Evolutionary conservation across 1,284 basidiomycete species (phyloP), one percentile per base, ranked within the genome.

Genomic region (Ustilago trichophora): DNA sequence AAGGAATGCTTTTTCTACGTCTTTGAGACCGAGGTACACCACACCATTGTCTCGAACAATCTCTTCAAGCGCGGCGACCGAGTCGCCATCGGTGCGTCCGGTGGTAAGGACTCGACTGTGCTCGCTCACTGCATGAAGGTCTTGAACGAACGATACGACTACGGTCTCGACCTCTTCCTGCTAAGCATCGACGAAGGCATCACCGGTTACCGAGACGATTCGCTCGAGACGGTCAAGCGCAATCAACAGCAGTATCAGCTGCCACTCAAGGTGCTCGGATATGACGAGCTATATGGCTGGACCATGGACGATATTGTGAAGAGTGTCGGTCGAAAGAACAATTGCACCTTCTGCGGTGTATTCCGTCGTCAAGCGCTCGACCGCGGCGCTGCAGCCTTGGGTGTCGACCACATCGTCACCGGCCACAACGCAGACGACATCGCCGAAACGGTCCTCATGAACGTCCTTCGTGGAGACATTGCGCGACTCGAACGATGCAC

Each of bases 391-490:
- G 88, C 91, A 2, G 87, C 89, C 76, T 84, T 99, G 27, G 86
- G 88, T 25, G 93, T 98, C 8, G 93, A 98, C 75, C 96, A 99
- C 79, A 98, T 99, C 62, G 94, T 99, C 3, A 99, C 95, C 0
- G 95, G 95, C 0, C 95, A 99, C 83, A 99, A 99, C 80, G 95
- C 95, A 29, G 95, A 99, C 77, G 95, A 99, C 82, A 94, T 98
- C 40, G 95, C 95, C 8, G 95, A 99, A 84, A 99, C 95, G 0
- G 91, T 99, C 0, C 83, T 99, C 15, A 98, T 99, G 95, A 99
- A 99, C 79, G 94, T 98, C 57, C 93, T 99, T 87, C 88, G 95
- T 38, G 95, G 95, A 9, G 95, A 99, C 81, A 94, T 98, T 51
- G 92, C 94, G 7, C 87, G 95, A 25, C 85, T 99, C 6, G 91